Base-by-base conservation (phyloP, 2,329 filamentous ascomycete species). In the Chrysoporthe puriensis region DNA sequence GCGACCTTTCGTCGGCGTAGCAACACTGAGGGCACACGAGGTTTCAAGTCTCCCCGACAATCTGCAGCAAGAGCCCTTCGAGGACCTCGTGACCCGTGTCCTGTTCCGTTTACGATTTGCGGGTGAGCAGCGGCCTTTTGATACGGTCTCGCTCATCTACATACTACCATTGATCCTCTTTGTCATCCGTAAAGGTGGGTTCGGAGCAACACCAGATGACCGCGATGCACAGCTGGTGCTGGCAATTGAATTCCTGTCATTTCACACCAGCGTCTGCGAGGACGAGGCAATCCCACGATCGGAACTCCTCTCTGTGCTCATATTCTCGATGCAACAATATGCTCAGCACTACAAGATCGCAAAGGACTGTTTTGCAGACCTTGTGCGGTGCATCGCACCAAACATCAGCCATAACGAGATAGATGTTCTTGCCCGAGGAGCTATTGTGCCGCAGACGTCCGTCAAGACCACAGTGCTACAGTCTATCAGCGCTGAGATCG, bases 291-390 rank as follows among this genome's bases (percentile, higher is more conserved):
- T 97, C 36, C 94, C 95, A 42, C 89, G 96, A 9, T 85, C 87
- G 63, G 88, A 94, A 68, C 84, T 97, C 48, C 79, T 98, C 4
- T 82, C 86, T 2, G 84, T 86, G 3, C 83, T 99, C 48, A 90
- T 97, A 66, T 84, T 83, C 57, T 91, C 94, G 1, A 96, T 99
- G 92, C 92, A 96, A 76, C 86, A 82, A 69, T 97, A 97, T 77
- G 91, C 89, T 57, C 94, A 97, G 75, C 96, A 99, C 79, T 97
- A 97, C 82, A 97, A 97, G 79, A 83, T 94, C 67, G 89, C 97
- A 79, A 97, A 95, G 77, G 96, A 99, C 78, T 97, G 93, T 74
- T 87, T 99, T 71, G 86, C 91, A 64, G 93, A 98, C 77, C 86
- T 96, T 71, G 93, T 92, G 74, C 90, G 94, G 69, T 94, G 91